Evolutionary conservation across 768 basidiomycete genomes (phyloP).

Genomic region (Boletus pseudo-olivaceus): DNA sequence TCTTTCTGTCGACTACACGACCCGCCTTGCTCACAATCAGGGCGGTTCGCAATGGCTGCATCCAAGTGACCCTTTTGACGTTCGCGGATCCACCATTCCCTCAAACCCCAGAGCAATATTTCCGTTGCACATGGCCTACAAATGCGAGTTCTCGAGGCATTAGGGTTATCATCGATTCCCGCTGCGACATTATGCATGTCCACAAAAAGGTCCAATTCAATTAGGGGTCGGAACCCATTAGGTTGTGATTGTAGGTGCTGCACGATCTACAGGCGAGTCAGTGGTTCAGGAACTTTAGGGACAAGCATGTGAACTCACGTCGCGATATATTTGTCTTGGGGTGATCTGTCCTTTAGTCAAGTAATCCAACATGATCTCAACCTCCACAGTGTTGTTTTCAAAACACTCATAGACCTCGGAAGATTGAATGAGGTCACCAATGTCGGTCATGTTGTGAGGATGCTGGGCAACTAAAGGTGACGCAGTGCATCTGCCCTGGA

Average conservation of each 20-base stretch:
- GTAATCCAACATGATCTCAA: constrained; percentile 83
- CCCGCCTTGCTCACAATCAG: constrained; percentile 66
- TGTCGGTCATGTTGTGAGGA: constrained; percentile 62
- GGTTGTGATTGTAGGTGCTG: constrained; percentile 58
- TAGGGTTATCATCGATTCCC: constrained; percentile 53
- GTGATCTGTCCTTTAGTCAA: constrained; percentile 56
- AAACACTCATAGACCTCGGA: constrained; percentile 78
- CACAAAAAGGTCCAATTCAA: constrained; percentile 67
- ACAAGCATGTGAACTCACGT: constrained; percentile 41
- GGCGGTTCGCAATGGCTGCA: constrained; percentile 49
- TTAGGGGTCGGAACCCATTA: constrained; percentile 57
- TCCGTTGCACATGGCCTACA: constrained; percentile 76
- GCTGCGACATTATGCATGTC: constrained; percentile 61
- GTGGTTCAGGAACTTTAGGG: background rate
- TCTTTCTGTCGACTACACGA: constrained; percentile 62
- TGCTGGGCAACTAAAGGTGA: constrained; percentile 54
- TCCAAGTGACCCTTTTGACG: constrained; percentile 66
- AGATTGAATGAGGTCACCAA: constrained; percentile 76
- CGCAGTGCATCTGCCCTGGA: constrained; percentile 71
- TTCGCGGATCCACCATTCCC: constrained; percentile 82
- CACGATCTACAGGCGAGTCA: constrained; percentile 49
- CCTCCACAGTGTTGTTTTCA: constrained; percentile 72
- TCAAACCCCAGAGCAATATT: constrained; percentile 69
- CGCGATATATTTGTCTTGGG: constrained; percentile 73
- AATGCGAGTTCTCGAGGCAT: constrained; percentile 55